These are phyloP conservation scores for Debaryomyces coudertii DNA, from an alignment of 1,139 yeast genomes.

Conservation along the genomic window DNA sequence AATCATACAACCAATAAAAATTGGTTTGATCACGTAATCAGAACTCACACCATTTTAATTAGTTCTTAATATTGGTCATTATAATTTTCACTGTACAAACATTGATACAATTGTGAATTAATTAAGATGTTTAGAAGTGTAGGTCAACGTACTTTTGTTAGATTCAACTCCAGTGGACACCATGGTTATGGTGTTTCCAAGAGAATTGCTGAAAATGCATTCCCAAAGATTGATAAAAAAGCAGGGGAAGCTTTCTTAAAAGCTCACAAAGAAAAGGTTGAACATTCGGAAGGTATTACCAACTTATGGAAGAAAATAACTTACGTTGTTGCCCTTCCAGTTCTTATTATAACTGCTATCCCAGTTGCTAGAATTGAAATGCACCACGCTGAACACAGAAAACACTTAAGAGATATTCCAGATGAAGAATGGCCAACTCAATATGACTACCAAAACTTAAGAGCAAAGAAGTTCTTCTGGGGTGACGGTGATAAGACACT, in stretches of 20 bases:
- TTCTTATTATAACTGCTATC: conserved; percentile 71
- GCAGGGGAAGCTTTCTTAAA: conserved; percentile 50
- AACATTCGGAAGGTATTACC: conserved; percentile 80
- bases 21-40: conserved; percentile 12
- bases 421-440: conserved; percentile 94
- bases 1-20: conserved; percentile 13
- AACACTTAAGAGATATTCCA: conserved; percentile 71
- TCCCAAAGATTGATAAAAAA: conserved; percentile 37
- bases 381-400: conserved; percentile 89
- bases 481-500: conserved; percentile 97
- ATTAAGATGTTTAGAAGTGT: conserved; percentile 39
- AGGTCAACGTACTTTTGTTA: conserved; percentile 44
- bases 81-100: background rate
- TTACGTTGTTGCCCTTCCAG: conserved; percentile 79
- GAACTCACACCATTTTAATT: conserved; percentile 14
- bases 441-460: conserved; percentile 88
- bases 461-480: conserved; percentile 91
- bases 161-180: conserved; percentile 38
- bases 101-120: conserved; percentile 2
- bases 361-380: conserved; percentile 81
- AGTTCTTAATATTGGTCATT: conserved; percentile 1
- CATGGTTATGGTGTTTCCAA: conserved; percentile 47
- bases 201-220: conserved; percentile 44
- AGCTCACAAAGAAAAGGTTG: conserved; percentile 59
- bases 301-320: conserved; percentile 85